Base-by-base conservation (phyloP, 495 filamentous ascomycete species). In the Parmelia sp. region DNA sequence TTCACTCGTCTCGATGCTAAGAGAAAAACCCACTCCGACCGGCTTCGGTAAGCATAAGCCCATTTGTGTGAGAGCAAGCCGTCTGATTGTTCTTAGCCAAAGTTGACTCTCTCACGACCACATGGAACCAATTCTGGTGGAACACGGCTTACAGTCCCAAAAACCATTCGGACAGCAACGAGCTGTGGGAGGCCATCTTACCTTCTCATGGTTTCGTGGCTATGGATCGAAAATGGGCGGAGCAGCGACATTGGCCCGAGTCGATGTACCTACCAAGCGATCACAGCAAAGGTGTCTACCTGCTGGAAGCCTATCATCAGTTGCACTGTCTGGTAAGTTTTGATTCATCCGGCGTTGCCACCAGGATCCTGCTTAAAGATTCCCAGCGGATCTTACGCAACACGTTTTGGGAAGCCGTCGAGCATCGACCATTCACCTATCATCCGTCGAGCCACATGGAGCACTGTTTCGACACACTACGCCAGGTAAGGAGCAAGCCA, bases 291-390 rank as follows among this genome's bases (percentile, higher is more conserved):
- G 68, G 61, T 11, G 59, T 71, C 17, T 71, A 71, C 51, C 25
- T 68, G 15, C 27, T 71, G 9, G 69, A 70, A 51, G 69, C 69
- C 21, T 71, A 71, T 62, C 69, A 71, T 60, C 69, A 70, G 29
- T 37, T 71, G 17, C 69, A 71, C 61, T 71, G 69, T 60, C 53
- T 71, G 27, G 68, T 69, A 45, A 44, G 51, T 44, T 6, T 25
- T 29, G 15, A 27, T 0, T 21, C 39, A 21, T 10, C 36, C 19
- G 23, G 37, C 11, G 36, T 12, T 14, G 31, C 58, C 23, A 37
- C n/a, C 39, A 1, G 19, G 49, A 31, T 15, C 17, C 12, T 31
- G 39, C 40, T 29, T 23, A 49, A 14, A 25, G 36, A n/a, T n/a
- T 17, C 6, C 25, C 44, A 61, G 53, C 47, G 29, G 21, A 69